Percentiles rank a stretch among this genome's conserved stretches.
These are phyloP conservation scores for Viola pubescens DNA, from an alignment of 441 rosid genomes.

Conservation along the genomic window DNA sequence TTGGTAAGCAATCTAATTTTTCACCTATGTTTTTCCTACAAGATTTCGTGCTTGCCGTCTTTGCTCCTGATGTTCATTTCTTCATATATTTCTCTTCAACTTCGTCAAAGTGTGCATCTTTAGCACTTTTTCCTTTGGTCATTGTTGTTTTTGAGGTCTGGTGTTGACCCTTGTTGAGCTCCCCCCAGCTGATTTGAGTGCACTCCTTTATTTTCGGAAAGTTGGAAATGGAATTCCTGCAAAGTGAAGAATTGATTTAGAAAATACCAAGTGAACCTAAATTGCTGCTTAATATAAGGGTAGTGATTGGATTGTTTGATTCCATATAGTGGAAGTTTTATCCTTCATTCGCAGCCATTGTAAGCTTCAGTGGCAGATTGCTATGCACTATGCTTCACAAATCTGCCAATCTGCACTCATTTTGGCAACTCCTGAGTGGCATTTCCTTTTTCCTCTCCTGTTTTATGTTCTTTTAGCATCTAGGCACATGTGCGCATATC, in stretches of 20 bases:
- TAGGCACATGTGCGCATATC: neutral
- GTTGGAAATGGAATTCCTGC: neutral
- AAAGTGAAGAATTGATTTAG: neutral
- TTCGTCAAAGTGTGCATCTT: neutral
- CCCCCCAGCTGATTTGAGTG: neutral
- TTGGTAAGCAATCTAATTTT: constrained; percentile 28
- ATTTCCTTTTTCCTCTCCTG: neutral
- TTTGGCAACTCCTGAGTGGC: neutral
- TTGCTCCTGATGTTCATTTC: no score
- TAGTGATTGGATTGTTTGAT: no score
- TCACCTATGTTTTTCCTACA: no score
- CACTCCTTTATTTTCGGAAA: neutral
- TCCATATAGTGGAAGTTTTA: no score
- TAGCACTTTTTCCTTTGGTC: neutral
- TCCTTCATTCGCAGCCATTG: no score
- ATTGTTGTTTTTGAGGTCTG: constrained; percentile 7
- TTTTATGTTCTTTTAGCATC: neutral
- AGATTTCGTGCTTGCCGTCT: no score
- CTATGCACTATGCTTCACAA: no score
- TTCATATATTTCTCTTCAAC: neutral
- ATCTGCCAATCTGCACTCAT: neutral
- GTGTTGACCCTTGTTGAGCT: constrained; percentile 1
- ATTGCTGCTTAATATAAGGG: no score
- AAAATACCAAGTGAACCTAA: neutral
- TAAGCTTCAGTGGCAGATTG: no score